These are phyloP conservation scores for Breviolum minutum DNA, from an alignment of 73 alveolate species.

Conservation along the genomic window DNA sequence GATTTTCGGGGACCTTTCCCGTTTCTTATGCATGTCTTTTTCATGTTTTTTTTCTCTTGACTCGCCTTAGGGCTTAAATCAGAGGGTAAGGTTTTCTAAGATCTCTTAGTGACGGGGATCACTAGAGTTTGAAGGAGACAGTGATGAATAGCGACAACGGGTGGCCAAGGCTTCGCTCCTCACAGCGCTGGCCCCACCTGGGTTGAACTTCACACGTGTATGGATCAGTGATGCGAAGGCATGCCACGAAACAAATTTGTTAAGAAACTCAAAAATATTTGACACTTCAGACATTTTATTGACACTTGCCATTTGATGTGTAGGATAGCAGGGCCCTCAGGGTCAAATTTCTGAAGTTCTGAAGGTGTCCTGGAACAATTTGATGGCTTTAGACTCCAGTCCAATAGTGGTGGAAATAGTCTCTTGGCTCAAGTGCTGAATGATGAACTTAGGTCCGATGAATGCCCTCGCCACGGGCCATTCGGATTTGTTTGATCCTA, in stretches of 20 bases:
- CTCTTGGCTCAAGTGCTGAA: neutral
- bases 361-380: slow-evolving; percentile 86
- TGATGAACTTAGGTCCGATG: too few species aligned
- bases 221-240: slow-evolving; percentile 79
- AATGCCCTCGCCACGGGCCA: too few species aligned
- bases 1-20: too few species aligned
- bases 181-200: slow-evolving; percentile 89
- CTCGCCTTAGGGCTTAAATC: too few species aligned
- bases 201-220: slow-evolving; percentile 64
- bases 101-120: neutral
- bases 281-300: neutral
- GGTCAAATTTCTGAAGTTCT: neutral
- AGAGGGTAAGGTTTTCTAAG: too few species aligned
- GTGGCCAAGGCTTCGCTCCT: slow-evolving; percentile 36
- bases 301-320: neutral
- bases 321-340: neutral
- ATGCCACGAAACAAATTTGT: neutral
- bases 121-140: neutral
- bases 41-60: too few species aligned
- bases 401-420: slow-evolving; percentile 70
- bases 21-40: too few species aligned
- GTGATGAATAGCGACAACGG: neutral
- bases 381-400: slow-evolving; percentile 86
- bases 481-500: neutral
- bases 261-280: neutral